Evolutionary conservation across 192 early-diverging fungal species (phyloP).

Genomic region (Geosiphon pyriformis): DNA sequence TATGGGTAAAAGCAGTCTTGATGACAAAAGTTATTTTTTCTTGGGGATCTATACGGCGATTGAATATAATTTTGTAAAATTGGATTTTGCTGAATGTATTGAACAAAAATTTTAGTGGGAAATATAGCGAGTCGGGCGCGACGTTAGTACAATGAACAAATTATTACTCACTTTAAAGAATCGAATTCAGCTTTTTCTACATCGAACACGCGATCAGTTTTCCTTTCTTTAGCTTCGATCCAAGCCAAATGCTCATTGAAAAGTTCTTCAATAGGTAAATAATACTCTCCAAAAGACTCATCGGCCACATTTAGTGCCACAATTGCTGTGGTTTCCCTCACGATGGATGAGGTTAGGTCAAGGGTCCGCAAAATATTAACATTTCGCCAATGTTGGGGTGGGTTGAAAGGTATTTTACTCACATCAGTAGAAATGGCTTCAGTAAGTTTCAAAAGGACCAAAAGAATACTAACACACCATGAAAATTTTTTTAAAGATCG

Average conservation of each 20-base stretch:
- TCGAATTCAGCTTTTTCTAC: conserved; percentile 30
- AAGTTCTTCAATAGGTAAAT: conserved; percentile 35
- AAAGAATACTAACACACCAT: too few relatives aligned
- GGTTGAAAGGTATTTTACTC: neutral
- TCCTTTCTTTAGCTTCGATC: conserved; percentile 39
- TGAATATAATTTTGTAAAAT: conserved; percentile 45
- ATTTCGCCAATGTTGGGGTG: conserved; percentile 45
- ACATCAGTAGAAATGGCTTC: too few relatives aligned
- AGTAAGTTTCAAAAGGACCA: too few relatives aligned
- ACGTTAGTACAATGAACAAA: neutral
- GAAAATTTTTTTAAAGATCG: too few relatives aligned
- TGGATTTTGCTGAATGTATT: conserved; percentile 28
- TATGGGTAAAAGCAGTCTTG: conserved; percentile 41
- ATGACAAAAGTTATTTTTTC: conserved; percentile 59
- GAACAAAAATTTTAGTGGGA: neutral
- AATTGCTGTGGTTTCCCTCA: conserved; percentile 43
- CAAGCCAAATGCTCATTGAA: conserved; percentile 32
- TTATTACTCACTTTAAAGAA: conserved; percentile 11
- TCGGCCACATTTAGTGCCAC: conserved; percentile 39
- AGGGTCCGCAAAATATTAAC: conserved; percentile 56
- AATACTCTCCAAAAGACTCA: conserved; percentile 39
- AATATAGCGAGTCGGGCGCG: neutral
- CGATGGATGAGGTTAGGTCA: conserved; percentile 49
- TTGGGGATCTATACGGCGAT: conserved; percentile 41
- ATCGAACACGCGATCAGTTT: conserved; percentile 33